Conservation (phyloP, 139 green algal genomes). For the Prasinococcaceae sp. region DNA sequence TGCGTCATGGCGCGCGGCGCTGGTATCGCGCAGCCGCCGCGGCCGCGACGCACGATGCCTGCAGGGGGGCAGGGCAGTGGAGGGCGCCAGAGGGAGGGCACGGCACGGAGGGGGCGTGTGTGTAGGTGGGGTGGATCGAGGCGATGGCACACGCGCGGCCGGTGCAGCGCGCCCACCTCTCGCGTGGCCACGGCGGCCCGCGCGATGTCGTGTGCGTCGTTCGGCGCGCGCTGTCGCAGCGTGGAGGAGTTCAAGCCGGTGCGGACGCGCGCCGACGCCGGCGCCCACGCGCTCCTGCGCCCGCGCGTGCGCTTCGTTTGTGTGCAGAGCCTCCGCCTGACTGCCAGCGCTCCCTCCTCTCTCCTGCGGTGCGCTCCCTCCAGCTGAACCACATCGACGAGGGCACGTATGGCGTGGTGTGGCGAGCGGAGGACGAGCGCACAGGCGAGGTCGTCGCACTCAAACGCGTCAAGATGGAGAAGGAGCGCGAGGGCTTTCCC, state of each 20-base stretch:
- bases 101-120: no score
- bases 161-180: no score
- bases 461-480: conserved; percentile 93
- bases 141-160: no score
- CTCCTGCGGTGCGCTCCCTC: background rate
- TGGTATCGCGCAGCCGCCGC: no score
- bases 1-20: no score
- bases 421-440: conserved; percentile 36
- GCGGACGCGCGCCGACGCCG: background rate
- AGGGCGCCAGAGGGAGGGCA: no score
- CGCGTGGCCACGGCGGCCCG: no score
- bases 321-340: background rate
- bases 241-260: conserved; percentile 70
- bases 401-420: conserved; percentile 85
- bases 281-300: background rate
- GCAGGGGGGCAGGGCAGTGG: no score
- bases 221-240: conserved; percentile 47
- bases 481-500: conserved; percentile 84
- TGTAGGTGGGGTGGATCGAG: no score
- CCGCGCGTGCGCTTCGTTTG: background rate
- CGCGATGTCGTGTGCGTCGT: no score
- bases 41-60: no score
- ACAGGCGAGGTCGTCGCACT: conserved; percentile 68
- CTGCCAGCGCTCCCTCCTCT: background rate
- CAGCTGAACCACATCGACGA: conserved; percentile 60